phyloP scores from a whole-genome alignment of 305 asterid species.

The Nicotiana rustica region DNA sequence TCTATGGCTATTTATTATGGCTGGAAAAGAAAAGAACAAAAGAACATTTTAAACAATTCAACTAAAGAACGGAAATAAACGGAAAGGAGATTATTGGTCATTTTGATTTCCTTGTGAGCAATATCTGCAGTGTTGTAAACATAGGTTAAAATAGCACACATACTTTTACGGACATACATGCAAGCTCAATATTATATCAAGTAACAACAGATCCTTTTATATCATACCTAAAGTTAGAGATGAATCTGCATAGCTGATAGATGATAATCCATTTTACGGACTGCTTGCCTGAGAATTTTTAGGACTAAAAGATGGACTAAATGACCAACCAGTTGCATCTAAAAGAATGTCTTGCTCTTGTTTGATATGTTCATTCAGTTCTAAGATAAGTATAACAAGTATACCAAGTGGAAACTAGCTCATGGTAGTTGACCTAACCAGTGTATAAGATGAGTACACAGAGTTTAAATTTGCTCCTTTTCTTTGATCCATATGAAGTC shows the following conservation, averaged over 20 bases:
- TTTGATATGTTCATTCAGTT: neutral
- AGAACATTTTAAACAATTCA: neutral
- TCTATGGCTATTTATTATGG: neutral
- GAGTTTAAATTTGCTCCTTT: neutral
- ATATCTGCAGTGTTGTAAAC: neutral
- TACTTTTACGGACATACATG: neutral
- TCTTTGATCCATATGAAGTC: neutral
- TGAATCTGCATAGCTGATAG: neutral
- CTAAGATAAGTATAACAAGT: neutral
- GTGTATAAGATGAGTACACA: neutral
- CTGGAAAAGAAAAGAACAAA: slow-evolving; percentile 16
- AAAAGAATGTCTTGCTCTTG: neutral
- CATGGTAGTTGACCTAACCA: neutral
- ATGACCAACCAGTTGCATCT: neutral
- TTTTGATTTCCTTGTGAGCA: slow-evolving; percentile 21
- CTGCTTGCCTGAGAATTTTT: neutral
- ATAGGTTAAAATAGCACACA: slow-evolving; percentile 18
- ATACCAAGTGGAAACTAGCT: neutral
- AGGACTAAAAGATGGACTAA: neutral
- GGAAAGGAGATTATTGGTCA: neutral
- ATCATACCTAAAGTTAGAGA: neutral
- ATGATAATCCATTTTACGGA: neutral
- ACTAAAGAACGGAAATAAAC: neutral
- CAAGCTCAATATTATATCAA: slow-evolving; percentile 1
- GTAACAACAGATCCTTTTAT: neutral